A percentile compares a stretch with the other conserved stretches of the same genome.
These are phyloP conservation scores for Vitis rotundifolia DNA, from an alignment of 164 flowering plant species.

Conservation along the genomic window DNA sequence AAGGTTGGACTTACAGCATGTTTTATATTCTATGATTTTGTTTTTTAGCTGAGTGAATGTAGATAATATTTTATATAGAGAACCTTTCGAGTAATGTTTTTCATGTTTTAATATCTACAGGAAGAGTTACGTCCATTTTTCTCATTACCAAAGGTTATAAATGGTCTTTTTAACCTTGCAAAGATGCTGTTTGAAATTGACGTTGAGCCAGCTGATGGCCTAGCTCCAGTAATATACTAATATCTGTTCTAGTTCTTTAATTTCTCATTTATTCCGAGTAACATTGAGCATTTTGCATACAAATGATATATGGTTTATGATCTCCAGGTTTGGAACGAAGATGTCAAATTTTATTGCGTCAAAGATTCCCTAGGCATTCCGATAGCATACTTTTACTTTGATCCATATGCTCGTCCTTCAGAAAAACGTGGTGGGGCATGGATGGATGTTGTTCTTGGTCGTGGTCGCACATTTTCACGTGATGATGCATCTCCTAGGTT, in stretches of 20 bases:
- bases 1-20: no score
- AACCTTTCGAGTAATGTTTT: background rate
- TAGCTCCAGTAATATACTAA: constrained; percentile 73
- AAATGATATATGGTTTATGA: background rate
- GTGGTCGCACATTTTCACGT: constrained; percentile 76
- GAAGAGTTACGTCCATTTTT: constrained; percentile 95
- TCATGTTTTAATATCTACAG: constrained; percentile 37
- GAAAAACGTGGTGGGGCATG: constrained; percentile 98
- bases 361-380: constrained; percentile 78
- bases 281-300: background rate
- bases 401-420: constrained; percentile 94
- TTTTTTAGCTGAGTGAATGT: background rate
- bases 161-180: constrained; percentile 90
- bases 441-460: constrained; percentile 93
- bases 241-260: background rate
- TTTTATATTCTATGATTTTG: background rate
- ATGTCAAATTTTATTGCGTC: constrained; percentile 82
- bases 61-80: background rate
- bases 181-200: constrained; percentile 78
- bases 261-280: no score
- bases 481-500: constrained; percentile 74
- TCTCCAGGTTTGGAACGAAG: constrained; percentile 85
- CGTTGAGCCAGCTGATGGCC: constrained; percentile 86
- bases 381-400: constrained; percentile 93
- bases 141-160: constrained; percentile 96